A percentile compares a stretch with the other conserved stretches of the same genome.
Evolutionary conservation across 805 yeast species (phyloP).

Genomic region (Barnettozyma populi): DNA sequence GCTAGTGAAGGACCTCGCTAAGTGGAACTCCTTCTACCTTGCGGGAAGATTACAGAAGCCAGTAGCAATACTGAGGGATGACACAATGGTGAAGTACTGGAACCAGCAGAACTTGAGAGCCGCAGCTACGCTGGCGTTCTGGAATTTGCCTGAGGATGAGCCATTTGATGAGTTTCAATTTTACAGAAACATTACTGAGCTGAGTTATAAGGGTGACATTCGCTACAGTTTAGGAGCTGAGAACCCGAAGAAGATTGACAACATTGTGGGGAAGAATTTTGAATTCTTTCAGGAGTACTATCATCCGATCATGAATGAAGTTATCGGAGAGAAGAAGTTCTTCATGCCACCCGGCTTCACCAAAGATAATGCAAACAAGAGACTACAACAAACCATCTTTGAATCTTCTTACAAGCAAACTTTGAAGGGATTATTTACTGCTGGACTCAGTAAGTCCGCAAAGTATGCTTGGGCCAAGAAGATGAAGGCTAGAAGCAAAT

Average conservation of each 20-base stretch:
- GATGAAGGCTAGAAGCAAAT: conserved; percentile 29
- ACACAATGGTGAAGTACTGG: conserved; percentile 54
- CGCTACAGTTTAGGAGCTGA: conserved; percentile 85
- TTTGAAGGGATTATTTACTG: conserved; percentile 78
- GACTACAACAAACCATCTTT: conserved; percentile 51
- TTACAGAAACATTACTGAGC: conserved; percentile 68
- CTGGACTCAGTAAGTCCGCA: conserved; percentile 68
- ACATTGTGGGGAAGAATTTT: conserved; percentile 78
- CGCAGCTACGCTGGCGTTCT: conserved; percentile 60
- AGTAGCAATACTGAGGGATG: conserved; percentile 66
- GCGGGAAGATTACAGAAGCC: conserved; percentile 96
- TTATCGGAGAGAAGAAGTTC: conserved; percentile 28
- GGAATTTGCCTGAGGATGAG: conserved; percentile 28
- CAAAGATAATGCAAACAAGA: conserved; percentile 29
- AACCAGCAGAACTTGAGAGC: conserved; percentile 73
- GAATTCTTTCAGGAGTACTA: conserved; percentile 66
- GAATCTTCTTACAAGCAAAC: conserved; percentile 73
- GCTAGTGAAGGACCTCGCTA: conserved; percentile 61
- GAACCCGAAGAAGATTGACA: conserved; percentile 80
- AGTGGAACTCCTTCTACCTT: conserved; percentile 81
- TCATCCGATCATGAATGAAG: conserved; percentile 46
- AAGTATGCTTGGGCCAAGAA: conserved; percentile 74
- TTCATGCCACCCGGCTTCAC: conserved; percentile 35
- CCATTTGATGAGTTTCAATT: conserved; percentile 56
- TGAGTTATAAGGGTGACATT: conserved; percentile 88